Evolutionary conservation across 768 basidiomycete species (phyloP), one percentile per base, ranked within the genome.

Genomic region (Galerina sulciceps): DNA sequence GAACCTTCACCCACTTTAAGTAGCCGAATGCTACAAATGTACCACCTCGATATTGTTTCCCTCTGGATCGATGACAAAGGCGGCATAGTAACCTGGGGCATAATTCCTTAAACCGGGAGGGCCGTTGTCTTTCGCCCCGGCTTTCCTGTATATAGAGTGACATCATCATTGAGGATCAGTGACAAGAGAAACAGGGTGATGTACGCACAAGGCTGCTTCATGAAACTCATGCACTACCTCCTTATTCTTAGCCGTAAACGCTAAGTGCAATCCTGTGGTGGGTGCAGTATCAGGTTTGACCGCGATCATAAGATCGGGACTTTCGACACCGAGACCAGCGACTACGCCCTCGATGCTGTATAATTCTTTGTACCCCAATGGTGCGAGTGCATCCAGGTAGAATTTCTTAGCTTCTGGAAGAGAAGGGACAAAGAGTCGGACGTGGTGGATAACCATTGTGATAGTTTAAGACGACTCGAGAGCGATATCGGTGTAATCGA

Each of bases 41-140:
- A 55, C 44, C 9, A 55, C 53, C 18, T 55, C 53, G 35, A 55
- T 20, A 20, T 55, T 55, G 53, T 55, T 55, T 2, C 53, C 53
- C 11, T 55, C 43, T 2, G 35, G 43, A 37, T 55, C 53, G 11
- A 55, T 14, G 26, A 47, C 44, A 18, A 55, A 55, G 8, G 53
- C 53, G 4, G 53, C 53, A 8, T 55, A 55, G 20, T 55, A 55
- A 10, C n/a, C 42, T 6, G 53, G 53, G 10, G 44, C 17, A 36
- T 55, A 55, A 10, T 13, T 10, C 36, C 53, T 55, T 35, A 36
- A 31, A 6, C 53, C 53, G 3, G 53, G 53, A 1, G 18, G n/a
- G 1, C 53, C 53, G 17, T 55, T 55, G 23, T 55, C 53, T 20
- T 37, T 46, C 4, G 43, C 53, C 37, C 53, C 53, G 1, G 45